Base-by-base conservation (phyloP, 2,329 filamentous ascomycete genomes). In the Neonectria ditissima region DNA sequence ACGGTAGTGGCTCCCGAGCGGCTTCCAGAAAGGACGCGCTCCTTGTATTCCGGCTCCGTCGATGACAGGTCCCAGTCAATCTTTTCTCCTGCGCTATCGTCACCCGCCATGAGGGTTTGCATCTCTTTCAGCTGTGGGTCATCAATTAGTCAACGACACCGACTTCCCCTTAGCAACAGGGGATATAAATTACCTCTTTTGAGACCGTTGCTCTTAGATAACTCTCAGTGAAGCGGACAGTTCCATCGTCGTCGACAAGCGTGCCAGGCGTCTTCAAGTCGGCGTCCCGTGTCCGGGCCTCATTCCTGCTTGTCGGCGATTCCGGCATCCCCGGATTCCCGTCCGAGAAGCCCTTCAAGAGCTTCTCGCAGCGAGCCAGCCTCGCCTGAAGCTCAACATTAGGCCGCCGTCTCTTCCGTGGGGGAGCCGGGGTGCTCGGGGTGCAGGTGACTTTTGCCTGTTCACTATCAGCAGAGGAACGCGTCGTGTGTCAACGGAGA, bases 341-440 rank as follows among this genome's bases (percentile, higher is more conserved):
- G 37, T 41, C 37, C 18, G 32, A 37, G 9, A 55, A 32, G n/a
- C 43, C 26, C n/a, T 45, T 48, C 5, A 62, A 16, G 5, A 62
- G 13, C 20, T 55, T 16, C 18, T 62, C 59, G 52, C 54, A 62
- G 13, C 54, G 47, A 39, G 48, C 24, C 10, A 62, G n/a, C n/a
- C 45, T 56, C 1, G 47, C 16, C 5, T 51, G 59, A 5, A 62
- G 59, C 52, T 62, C 59, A 3, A 20, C 43, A 18, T 55, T 55
- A 16, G 48, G 47, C 11, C 41, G 47, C 18, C 41, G 39, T 37
- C 53, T 50, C 18, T 28, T 26, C 20, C 37, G 34, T 5, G 45
- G 28, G 2, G 59, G 59, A 8, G 59, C 44, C 14, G 59, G 59
- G 7, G 26, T 14, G 26, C 26, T 45, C 7, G 59, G 52, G n/a